These are phyloP conservation scores for sweet orange (Citrus sinensis) DNA, from an alignment of 345 rosid genomes.

Conservation along the genomic window DVS_A1.0 CM039169.1:30019001-30019500, in stretches of 20 bases:
- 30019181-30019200: constrained; percentile 33
- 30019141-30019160: constrained; percentile 28
- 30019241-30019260: constrained; percentile 19
- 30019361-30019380: constrained; percentile 39
- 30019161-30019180: constrained; percentile 40
- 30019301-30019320: constrained; percentile 28
- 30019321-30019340: constrained; percentile 29
- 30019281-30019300: constrained; percentile 29
- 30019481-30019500: constrained; percentile 28
- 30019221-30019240: constrained; percentile 21
- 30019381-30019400: constrained; percentile 50
- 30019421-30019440: constrained; percentile 74
- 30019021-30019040: constrained; percentile 64
- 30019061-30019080: constrained; percentile 34
- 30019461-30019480: constrained; percentile 28
- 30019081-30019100: constrained; percentile 30
- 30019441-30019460: constrained; percentile 59
- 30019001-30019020: constrained; percentile 79
- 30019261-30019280: constrained; percentile 32
- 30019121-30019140: constrained; percentile 54
- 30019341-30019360: constrained; percentile 36
- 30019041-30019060: constrained; percentile 44
- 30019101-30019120: constrained; percentile 35
- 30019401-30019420: constrained; percentile 44
- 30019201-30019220: constrained; percentile 31